Conservation (phyloP, 2,329 filamentous ascomycete species). For the Epichloe bromicola region DNA sequence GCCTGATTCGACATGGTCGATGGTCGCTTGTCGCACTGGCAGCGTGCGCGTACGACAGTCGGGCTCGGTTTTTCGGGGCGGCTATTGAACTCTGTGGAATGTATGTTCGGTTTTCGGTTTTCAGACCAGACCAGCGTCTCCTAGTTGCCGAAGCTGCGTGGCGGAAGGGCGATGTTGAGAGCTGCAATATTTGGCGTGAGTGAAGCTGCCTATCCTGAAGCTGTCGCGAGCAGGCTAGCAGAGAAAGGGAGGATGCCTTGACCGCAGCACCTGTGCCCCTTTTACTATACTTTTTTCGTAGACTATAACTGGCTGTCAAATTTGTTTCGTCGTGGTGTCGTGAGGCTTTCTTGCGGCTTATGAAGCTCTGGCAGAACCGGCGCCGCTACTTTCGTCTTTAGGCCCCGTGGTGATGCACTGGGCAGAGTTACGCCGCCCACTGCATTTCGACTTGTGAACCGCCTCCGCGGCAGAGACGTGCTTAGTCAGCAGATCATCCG, state of each 20-base stretch:
- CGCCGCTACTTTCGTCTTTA: conserved; percentile 3
- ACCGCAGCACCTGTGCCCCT: background rate
- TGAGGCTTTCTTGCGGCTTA: background rate
- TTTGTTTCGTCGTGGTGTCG: background rate
- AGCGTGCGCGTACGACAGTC: conserved; percentile 3
- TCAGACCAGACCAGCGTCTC: background rate
- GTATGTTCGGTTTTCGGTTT: background rate
- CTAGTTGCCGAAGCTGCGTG: background rate
- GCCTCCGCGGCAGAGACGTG: background rate
- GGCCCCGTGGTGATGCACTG: conserved; percentile 23
- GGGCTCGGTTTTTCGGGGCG: background rate
- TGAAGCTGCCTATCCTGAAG: background rate
- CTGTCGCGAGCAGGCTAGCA: background rate
- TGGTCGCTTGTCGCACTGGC: conserved; percentile 2
- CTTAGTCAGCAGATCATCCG: conserved; percentile 5
- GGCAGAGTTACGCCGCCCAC: conserved; percentile 22
- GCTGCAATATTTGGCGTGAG: background rate
- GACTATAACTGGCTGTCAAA: background rate
- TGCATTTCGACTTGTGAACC: conserved; percentile 12
- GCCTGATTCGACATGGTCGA: conserved; percentile 43
- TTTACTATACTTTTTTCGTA: background rate
- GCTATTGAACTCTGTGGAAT: background rate
- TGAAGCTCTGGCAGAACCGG: background rate
- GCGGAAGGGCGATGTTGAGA: background rate
- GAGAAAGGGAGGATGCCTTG: background rate